Base-by-base conservation (phyloP, 352 stramenopile species). In the Phytophthora cryptogea region DNA sequence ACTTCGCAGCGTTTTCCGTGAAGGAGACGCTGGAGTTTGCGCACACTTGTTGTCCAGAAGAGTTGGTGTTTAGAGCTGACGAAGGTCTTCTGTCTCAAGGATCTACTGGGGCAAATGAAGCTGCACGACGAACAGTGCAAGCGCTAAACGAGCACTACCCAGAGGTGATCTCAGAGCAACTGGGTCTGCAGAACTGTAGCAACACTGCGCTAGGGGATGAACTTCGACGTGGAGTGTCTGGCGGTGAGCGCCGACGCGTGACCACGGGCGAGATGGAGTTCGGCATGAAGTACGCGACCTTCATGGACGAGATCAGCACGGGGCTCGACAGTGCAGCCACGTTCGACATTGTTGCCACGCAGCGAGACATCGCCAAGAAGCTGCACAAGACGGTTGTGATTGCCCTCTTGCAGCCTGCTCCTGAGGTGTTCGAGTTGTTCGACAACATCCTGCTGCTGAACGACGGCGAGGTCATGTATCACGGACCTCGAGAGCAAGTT, bases 341-440 rank as follows among this genome's bases (percentile, higher is more conserved):
- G 0, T 96, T 75, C 54, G 90, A 97, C 48, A 97, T 98, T 59
- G 75, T 87, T 44, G 23, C 31, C 76, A 72, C 66, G 0, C 63
- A 78, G 8, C 62, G 72, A 1, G 59, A 52, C 16, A 46, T 83
- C 27, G 73, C 77, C 23, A 61, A 81, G 50, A 66, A 64, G 6
- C 43, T 88, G 4, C 45, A 69, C 35, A 63, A 70, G 35, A 86
- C 77, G 4, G 49, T 72, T 13, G 75, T 90, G 8, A 75, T 96
- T 5, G 80, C 83, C 5, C 61, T 97, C 14, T 60, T 96, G 11
- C 74, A 98, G 63, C 92, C 93, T 23, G 75, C 90, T 4, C 93
- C 93, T 0, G 90, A 98, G 66, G 91, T 94, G 9, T 91, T 96
- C 30, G 80, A 78, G 7, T 63, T 97, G 5, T 98, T 98, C 66